Conservation (phyloP, 805 yeast species). For the Starmerella floris region DNA sequence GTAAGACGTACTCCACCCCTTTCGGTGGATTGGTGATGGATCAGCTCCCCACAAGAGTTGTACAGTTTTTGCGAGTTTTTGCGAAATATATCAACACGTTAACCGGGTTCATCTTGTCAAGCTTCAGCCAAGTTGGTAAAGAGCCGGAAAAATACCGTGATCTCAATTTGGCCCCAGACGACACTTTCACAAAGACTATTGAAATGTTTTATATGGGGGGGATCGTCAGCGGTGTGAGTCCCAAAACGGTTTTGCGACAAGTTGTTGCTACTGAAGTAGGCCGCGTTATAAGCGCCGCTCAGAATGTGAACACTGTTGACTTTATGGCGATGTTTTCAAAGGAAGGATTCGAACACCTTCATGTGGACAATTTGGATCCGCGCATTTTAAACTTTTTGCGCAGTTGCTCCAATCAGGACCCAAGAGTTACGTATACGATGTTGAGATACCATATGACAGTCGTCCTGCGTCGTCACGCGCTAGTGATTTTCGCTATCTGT, state of each 20-base stretch:
- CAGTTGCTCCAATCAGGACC: slow-evolving; percentile 1
- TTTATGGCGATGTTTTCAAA: neutral
- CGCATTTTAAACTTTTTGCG: neutral
- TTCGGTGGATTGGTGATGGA: slow-evolving; percentile 36
- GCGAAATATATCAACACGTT: slow-evolving; percentile 17
- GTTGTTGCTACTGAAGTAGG: slow-evolving; percentile 6
- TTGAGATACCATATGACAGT: slow-evolving; percentile 16
- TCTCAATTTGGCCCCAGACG: neutral
- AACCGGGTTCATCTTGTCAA: slow-evolving; percentile 12
- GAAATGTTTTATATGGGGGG: slow-evolving; percentile 14
- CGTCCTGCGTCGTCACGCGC: slow-evolving; percentile 16
- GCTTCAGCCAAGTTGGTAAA: slow-evolving; percentile 1
- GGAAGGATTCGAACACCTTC: no score
- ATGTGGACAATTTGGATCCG: neutral
- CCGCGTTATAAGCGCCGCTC: slow-evolving; percentile 4
- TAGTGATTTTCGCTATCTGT: slow-evolving; percentile 16
- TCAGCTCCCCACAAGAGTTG: slow-evolving; percentile 28
- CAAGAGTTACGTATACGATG: slow-evolving; percentile 8
- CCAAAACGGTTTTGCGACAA: slow-evolving; percentile 7
- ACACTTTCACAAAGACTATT: slow-evolving; percentile 6
- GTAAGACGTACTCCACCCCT: slow-evolving; percentile 16
- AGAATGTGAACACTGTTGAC: neutral
- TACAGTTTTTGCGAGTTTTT: slow-evolving; percentile 18
- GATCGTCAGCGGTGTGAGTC: slow-evolving; percentile 4
- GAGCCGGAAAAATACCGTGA: slow-evolving; percentile 5